Base-by-base conservation (phyloP, 164 flowering plant genomes). In the Sextonia rubra region DNA sequence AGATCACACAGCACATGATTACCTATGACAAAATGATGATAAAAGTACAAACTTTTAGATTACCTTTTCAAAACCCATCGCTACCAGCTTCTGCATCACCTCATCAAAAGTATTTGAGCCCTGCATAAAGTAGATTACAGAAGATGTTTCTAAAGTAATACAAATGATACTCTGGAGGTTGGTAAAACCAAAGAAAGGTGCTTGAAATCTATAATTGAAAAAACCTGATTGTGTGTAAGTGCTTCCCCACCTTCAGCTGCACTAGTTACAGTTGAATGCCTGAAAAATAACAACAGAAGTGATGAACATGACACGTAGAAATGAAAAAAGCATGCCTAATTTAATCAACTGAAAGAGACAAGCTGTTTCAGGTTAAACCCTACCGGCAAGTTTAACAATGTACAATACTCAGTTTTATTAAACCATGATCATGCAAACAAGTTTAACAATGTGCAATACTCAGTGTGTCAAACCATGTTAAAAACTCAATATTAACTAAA, bases 1-100 rank as follows among this genome's bases (percentile, higher is more conserved):
- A 37, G 44, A 37, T 37, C 11, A 7, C 44, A 32, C 44, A 32
- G 7, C 44, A 37, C 44, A 37, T 37, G 44, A 37, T 37, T 37
- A 37, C 11, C 44, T 37, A 37, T 37, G 44, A 37, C 44, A 37
- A 37, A 37, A 68, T 44, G 30, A 14, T 7, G 24, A 23, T 11
- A 25, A 23, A 14, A 32, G 23, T 1, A 44, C 1, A 66, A 27
- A 29, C 12, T 29, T 25, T 17, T 4, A 23, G 32, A 29, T 18
- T 83, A 95, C 99, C 94, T 76, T 88, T 49, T 96, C 99, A 82
- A 93, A 96, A 66, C 99, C 99, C 97, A 96, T 96, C 27, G 95
- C 82, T 4, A 90, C 92, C 47, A 96, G 94, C 73, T 88, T 87
- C 69, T 87, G 79, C 52, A 91, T 77, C 72, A 89, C 86, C 75